A percentile compares a stretch with the other conserved stretches of the same genome.
These are phyloP conservation scores for Phytophthora constricta DNA, from an alignment of 352 stramenopile species.

Conservation along the genomic window DNA sequence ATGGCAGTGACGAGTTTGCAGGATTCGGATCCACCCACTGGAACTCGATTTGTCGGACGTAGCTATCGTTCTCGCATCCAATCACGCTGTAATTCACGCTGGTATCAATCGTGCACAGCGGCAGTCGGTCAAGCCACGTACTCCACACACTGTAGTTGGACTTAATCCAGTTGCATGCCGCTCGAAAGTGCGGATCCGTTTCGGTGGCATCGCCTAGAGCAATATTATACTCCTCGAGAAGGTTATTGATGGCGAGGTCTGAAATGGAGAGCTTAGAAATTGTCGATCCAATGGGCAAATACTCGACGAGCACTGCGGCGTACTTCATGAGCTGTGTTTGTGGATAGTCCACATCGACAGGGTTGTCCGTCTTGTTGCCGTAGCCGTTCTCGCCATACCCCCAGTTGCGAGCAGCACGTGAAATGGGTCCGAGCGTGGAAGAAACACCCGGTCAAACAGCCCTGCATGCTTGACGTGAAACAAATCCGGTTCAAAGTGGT, in stretches of 20 bases:
- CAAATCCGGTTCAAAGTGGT: conserved; percentile 59
- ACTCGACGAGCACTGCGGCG: conserved; percentile 16
- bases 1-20: conserved; percentile 34
- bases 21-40: conserved; percentile 43
- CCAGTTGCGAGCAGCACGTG: conserved; percentile 15
- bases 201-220: not conserved
- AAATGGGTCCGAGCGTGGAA: conserved; percentile 34
- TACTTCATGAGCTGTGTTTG: conserved; percentile 39
- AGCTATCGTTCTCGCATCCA: conserved; percentile 28
- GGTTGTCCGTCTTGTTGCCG: conserved; percentile 43
- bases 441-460: conserved; percentile 47
- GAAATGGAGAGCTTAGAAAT: conserved; percentile 35
- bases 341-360: conserved; percentile 49
- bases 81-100: conserved; percentile 39
- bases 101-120: conserved; percentile 31
- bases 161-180: conserved; percentile 48
- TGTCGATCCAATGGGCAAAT: conserved; percentile 21
- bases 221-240: conserved; percentile 21
- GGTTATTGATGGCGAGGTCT: conserved; percentile 41
- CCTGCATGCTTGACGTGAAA: conserved; percentile 40
- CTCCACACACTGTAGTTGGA: conserved; percentile 45
- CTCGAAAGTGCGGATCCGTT: conserved; percentile 29
- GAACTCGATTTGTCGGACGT: conserved; percentile 36
- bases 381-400: conserved; percentile 52
- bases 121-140: conserved; percentile 38